Evolutionary conservation across 2,329 filamentous ascomycete species (phyloP), one percentile per base, ranked within the genome.

Genomic region (Annulohypoxylon truncatum): DNA sequence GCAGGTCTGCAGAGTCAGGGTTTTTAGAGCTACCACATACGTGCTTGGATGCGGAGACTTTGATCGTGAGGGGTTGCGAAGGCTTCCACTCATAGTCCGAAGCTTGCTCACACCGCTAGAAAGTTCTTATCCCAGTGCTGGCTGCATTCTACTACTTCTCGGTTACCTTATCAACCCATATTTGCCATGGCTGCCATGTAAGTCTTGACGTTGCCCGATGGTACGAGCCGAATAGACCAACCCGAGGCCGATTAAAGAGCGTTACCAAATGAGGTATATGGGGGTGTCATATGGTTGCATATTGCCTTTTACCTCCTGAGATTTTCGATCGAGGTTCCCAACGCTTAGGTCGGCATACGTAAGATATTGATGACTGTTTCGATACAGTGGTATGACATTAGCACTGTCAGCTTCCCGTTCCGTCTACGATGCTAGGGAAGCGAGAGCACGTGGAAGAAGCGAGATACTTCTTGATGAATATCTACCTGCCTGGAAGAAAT

Each of bases 91-190:
- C 35, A 64, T 42, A 64, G 59, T 59, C 48, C 55, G 48, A 59
- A 44, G 26, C 35, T 35, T 67, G 44, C 58, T 52, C 66, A 69
- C 67, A 69, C 67, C 67, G 67, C 67, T 64, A 69, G 64, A 69
- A 64, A 33, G 52, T 26, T 61, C 38, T 56, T 26, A 24, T 56
- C 52, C 52, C 40, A 59, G 48, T 50, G 59, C 66, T 61, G 63
- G 59, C 66, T 61, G 63, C 66, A 68, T 66, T 68, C 47, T 46
- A 44, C 42, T 54, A 24, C 35, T 61, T 29, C 56, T 66, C 65
- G 55, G 51, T 50, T 59, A 61, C 59, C 56, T 64, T 58, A 57
- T 60, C 55, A 57, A 66, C 26, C 58, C 56, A 48, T 48, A 15
- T 52, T 48, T 53, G 57, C 48, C 52, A 55, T 61, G 54, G 47